Percentiles rank a stretch among this genome's conserved stretches.
Evolutionary conservation across 2,329 filamentous ascomycete genomes (phyloP).

Genomic region (Hirsutella thompsonii): DNA sequence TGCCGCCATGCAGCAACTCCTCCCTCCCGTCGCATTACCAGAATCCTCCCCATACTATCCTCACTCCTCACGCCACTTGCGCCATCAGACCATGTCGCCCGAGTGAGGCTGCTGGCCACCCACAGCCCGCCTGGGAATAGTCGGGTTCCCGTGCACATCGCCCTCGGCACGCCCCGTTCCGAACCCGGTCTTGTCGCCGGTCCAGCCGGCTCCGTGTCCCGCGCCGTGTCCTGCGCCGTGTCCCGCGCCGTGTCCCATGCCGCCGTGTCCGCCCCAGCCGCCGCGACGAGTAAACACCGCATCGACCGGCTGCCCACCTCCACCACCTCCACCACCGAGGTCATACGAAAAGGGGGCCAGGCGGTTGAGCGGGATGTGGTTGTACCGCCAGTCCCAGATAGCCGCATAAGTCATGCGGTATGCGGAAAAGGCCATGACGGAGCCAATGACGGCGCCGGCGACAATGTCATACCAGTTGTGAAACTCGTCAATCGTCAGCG

Average conservation of each 20-base stretch:
- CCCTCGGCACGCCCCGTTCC: not conserved
- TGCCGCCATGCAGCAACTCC: not conserved
- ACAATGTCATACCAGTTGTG: conserved; percentile 69
- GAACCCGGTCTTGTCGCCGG: no score
- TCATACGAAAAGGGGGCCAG: conserved; percentile 12
- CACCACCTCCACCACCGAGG: not conserved
- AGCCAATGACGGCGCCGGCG: conserved; percentile 52
- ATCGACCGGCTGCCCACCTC: not conserved
- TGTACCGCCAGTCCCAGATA: conserved; percentile 54
- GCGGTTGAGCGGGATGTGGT: conserved; percentile 52
- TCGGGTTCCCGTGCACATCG: not conserved
- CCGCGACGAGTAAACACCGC: not conserved
- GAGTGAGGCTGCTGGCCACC: not conserved
- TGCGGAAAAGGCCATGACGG: conserved; percentile 47
- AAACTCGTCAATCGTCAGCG: conserved; percentile 58
- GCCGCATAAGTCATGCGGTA: conserved; percentile 57
- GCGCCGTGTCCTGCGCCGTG: no score
- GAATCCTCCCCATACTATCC: no score
- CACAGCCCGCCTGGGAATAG: not conserved
- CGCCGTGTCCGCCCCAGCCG: not conserved
- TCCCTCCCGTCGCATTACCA: no score
- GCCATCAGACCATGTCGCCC: not conserved
- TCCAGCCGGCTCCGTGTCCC: no score
- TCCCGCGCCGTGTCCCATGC: not conserved
- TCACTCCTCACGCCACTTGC: no score